phyloP scores from a whole-genome alignment of 441 rosid species.

The Pelargonium cotyledonis region DNA sequence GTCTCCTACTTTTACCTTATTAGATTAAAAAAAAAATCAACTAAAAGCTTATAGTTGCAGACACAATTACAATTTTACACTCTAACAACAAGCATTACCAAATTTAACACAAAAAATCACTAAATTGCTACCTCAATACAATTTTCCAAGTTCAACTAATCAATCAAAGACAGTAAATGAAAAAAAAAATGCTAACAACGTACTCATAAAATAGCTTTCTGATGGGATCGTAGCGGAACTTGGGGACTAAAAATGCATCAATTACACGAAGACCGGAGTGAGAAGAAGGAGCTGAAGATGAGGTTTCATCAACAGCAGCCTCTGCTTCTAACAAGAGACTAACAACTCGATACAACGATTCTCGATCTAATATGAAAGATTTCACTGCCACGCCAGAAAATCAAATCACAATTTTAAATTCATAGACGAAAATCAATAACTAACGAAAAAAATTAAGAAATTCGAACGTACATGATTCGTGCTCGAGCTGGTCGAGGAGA shows the following conservation, averaged over 20 bases:
- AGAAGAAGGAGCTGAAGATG: constrained; percentile 30
- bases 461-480: constrained; percentile 37
- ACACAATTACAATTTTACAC: not conserved
- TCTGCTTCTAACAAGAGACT: constrained; percentile 52
- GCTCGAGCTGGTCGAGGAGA: constrained; percentile 73
- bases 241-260: constrained; percentile 77
- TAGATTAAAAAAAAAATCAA: not conserved
- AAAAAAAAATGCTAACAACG: constrained; percentile 7
- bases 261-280: constrained; percentile 37
- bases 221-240: constrained; percentile 62
- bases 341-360: constrained; percentile 51
- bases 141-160: not conserved
- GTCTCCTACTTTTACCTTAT: not conserved
- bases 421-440: not conserved
- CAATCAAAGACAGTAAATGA: not conserved
- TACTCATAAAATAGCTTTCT: constrained; percentile 78
- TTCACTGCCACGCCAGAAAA: constrained; percentile 36
- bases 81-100: not conserved
- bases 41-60: not conserved
- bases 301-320: constrained; percentile 48
- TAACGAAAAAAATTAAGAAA: too few species aligned
- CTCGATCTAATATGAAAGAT: constrained; percentile 59
- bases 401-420: not conserved
- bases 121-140: not conserved
- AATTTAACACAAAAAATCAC: not conserved